phyloP scores from a whole-genome alignment of 78 protist species.

The Dictyostelium brefeldianum region DNA sequence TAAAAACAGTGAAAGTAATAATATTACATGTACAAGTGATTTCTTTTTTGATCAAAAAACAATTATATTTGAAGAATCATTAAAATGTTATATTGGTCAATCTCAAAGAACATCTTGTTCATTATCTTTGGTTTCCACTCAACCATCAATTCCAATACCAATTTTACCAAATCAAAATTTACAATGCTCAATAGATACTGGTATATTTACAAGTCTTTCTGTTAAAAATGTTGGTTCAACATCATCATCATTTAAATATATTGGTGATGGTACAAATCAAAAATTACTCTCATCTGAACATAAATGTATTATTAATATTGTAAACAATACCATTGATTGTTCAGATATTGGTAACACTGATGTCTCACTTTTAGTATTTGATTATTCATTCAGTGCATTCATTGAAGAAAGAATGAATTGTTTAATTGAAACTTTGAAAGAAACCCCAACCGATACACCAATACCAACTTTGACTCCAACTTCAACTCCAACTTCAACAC shows the following conservation, averaged over 20 bases:
- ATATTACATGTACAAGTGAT: not conserved
- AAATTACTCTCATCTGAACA: not conserved
- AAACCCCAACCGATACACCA: no score
- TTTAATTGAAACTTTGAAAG: conserved; percentile 2
- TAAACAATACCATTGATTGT: not conserved
- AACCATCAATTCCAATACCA: not conserved
- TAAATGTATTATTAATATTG: not conserved
- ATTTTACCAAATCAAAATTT: not conserved
- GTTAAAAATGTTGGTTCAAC: not conserved
- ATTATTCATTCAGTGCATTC: not conserved
- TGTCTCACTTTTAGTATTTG: not conserved
- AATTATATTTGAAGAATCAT: not conserved
- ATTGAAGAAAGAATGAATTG: not conserved
- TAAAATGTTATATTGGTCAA: not conserved
- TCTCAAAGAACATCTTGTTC: not conserved
- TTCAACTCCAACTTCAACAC: no score
- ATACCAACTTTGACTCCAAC: no score
- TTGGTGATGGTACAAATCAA: not conserved
- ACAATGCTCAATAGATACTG: not conserved
- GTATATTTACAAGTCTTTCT: not conserved
- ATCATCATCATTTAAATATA: not conserved
- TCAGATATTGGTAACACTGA: not conserved
- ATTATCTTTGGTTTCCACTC: not conserved
- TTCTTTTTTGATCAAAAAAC: not conserved
- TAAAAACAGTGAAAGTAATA: not conserved